Evolutionary conservation across 1,284 basidiomycete species (phyloP).

Genomic region (Microstroma glucosiphilum): DNA sequence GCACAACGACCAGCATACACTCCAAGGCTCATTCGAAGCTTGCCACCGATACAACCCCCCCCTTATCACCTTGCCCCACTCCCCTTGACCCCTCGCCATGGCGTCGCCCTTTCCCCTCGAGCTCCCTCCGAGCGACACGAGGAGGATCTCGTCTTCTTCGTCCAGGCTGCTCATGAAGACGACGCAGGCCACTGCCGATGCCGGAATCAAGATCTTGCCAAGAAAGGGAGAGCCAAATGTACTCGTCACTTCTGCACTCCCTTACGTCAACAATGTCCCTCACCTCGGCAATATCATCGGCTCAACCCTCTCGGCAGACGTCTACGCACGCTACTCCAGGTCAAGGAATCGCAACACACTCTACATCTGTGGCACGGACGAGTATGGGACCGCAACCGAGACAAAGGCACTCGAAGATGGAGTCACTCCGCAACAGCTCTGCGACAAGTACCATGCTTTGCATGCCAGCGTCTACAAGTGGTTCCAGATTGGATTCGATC

Average conservation of each 20-base stretch:
- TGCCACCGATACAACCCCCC: too few species aligned
- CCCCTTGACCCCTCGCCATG: constrained; percentile 23
- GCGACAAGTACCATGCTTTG: constrained; percentile 85
- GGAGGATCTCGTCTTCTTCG: constrained; percentile 23
- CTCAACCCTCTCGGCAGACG: constrained; percentile 88
- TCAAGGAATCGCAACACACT: constrained; percentile 55
- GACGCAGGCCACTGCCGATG: constrained; percentile 27
- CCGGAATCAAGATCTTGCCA: constrained; percentile 34
- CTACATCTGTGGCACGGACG: constrained; percentile 95
- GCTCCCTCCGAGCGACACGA: constrained; percentile 25
- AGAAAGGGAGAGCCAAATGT: constrained; percentile 53
- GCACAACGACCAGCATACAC: too few species aligned
- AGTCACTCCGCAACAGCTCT: constrained; percentile 75
- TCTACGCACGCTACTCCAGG: constrained; percentile 77
- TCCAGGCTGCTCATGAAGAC: constrained; percentile 40
- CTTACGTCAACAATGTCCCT: constrained; percentile 97
- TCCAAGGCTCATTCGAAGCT: too few species aligned
- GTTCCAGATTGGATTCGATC: constrained; percentile 89
- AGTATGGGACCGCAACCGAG: constrained; percentile 98
- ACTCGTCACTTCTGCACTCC: constrained; percentile 89
- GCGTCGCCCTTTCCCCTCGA: constrained; percentile 45
- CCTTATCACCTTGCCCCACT: too few species aligned
- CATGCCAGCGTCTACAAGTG: constrained; percentile 91
- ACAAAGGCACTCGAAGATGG: constrained; percentile 93
- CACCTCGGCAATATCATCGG: constrained; percentile 99